phyloP scores from a whole-genome alignment of 257 asterid species.

The Solanum bulbocastanum region DNA sequence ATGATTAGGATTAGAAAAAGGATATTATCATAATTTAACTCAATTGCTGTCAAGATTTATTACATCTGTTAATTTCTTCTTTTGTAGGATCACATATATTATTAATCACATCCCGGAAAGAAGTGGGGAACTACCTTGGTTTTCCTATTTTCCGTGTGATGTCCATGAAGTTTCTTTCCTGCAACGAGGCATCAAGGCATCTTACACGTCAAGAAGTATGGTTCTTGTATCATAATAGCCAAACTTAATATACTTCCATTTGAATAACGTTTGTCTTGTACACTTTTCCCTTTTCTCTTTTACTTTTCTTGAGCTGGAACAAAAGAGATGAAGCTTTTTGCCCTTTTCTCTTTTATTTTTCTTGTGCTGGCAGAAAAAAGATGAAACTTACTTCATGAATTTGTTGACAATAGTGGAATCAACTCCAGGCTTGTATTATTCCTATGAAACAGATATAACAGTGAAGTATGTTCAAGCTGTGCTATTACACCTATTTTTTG shows the following conservation, averaged over 20 bases:
- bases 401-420: constrained; percentile 83
- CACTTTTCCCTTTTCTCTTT: not conserved
- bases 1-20: not conserved
- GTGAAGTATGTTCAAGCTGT: constrained; percentile 43
- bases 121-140: constrained; percentile 77
- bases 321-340: constrained; percentile 51
- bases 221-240: not conserved
- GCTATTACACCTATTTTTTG: not conserved
- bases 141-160: constrained; percentile 66
- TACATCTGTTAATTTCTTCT: constrained; percentile 3
- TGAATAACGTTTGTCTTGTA: not conserved
- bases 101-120: constrained; percentile 73
- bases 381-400: constrained; percentile 71
- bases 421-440: constrained; percentile 82
- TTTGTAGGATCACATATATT: constrained; percentile 50
- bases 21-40: not conserved
- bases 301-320: constrained; percentile 30
- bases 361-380: constrained; percentile 54
- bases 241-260: not conserved
- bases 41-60: not conserved
- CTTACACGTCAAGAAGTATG: constrained; percentile 65
- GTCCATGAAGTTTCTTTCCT: constrained; percentile 73
- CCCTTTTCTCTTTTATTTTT: not conserved
- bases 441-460: constrained; percentile 86
- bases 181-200: constrained; percentile 60